Evolutionary conservation across 2,329 filamentous ascomycete species (phyloP), one percentile per base, ranked within the genome.

Genomic region (Epichloe baconii): DNA sequence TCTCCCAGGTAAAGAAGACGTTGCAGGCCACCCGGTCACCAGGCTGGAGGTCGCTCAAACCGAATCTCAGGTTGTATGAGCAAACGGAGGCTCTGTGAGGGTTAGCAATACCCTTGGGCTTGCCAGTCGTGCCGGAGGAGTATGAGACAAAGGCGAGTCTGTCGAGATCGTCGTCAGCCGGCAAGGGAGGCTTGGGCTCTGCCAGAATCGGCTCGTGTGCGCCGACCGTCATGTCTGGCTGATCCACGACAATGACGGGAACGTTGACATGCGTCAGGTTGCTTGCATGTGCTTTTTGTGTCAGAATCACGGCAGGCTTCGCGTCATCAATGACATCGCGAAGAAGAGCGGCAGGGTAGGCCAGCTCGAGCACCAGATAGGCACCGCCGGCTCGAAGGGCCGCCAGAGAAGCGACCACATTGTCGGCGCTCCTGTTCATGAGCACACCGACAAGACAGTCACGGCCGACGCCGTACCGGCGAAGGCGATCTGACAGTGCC

Each of bases 1-100:
- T 89, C 64, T 91, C 86, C 86, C 86, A 91, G 45, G 90, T 76
- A 62, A 91, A 91, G 66, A 90, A 91, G 53, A 90, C 86, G 71
- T 90, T 91, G 69, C 86, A 90, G n/a, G 86, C 86, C 11, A 90
- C 85, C 6, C 86, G 78, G 58, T 89, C 86, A 15, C 85, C 85
- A 0, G 82, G 82, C 17, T 75, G 67, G 3, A 88, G 70, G 62
- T 90, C 82, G 56, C 80, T 84, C 47, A 90, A 65, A 10, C 69
- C 72, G 60, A 90, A 90, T 64, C 86, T 73, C 55, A 88, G 66
- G 58, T 87, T 73, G 62, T 90, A 90, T 6, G 86, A 90, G 31
- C 78, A 75, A 1, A 90, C 82, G 0, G 86, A 74, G 15, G 86
- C 86, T 59, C 79, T 74, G 64, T 90, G 86, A 2, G 85, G 82